These are phyloP conservation scores for Monilinia fructigena DNA, from an alignment of 2,329 filamentous ascomycete species.

Conservation along the genomic window DNA sequence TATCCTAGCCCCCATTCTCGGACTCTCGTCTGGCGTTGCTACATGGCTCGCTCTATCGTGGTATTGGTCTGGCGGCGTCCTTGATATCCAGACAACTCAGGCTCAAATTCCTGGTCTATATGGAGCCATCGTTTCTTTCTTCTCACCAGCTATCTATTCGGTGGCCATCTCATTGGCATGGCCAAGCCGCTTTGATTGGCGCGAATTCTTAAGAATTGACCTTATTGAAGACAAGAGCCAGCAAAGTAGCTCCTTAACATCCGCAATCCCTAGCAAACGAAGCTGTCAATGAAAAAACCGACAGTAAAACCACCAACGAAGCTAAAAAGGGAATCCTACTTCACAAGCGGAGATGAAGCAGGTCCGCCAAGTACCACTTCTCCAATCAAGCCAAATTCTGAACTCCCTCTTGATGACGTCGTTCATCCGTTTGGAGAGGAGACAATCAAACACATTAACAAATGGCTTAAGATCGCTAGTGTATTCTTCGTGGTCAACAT, in stretches of 20 bases:
- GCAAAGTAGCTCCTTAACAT: neutral
- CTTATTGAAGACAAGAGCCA: slow-evolving; percentile 43
- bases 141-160: slow-evolving; percentile 47
- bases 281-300: slow-evolving; percentile 25
- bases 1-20: slow-evolving; percentile 50
- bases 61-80: slow-evolving; percentile 43
- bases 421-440: slow-evolving; percentile 45
- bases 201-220: slow-evolving; percentile 47
- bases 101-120: slow-evolving; percentile 52
- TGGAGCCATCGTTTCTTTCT: slow-evolving; percentile 50
- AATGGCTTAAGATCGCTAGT: slow-evolving; percentile 45
- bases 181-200: slow-evolving; percentile 48
- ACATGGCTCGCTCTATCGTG: slow-evolving; percentile 53
- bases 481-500: slow-evolving; percentile 45
- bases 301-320: neutral
- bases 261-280: slow-evolving; percentile 25
- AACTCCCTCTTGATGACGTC: slow-evolving; percentile 43
- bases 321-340: slow-evolving; percentile 2
- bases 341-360: neutral
- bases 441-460: slow-evolving; percentile 41
- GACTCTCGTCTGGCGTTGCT: slow-evolving; percentile 50
- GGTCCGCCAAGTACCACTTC: neutral
- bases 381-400: neutral
- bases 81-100: slow-evolving; percentile 50
- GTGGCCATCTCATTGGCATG: slow-evolving; percentile 47